Evolutionary conservation across 768 basidiomycete species (phyloP).

Genomic region (Cyathus striatus): DNA sequence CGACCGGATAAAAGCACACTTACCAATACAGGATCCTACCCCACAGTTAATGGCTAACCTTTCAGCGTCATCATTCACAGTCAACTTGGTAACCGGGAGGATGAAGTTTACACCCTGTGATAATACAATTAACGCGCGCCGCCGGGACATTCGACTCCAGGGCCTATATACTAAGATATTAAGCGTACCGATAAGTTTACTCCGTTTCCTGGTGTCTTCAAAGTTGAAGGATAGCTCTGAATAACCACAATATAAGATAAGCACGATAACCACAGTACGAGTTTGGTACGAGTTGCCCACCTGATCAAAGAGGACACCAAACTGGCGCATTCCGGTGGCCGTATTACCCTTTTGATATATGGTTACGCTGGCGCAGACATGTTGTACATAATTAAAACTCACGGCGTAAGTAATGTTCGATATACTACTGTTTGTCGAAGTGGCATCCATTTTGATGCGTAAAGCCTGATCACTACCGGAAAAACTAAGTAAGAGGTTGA

Average conservation of each 20-base stretch:
- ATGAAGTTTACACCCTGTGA: slow-evolving; percentile 45
- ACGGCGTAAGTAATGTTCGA: slow-evolving; percentile 45
- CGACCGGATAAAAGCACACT: no score
- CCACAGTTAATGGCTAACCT: slow-evolving; percentile 56
- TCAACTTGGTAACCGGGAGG: slow-evolving; percentile 31
- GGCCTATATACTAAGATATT: no score
- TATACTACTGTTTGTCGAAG: slow-evolving; percentile 42
- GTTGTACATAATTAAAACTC: slow-evolving; percentile 8
- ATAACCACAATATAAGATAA: background rate
- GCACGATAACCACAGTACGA: background rate
- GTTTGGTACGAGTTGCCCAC: slow-evolving; percentile 14
- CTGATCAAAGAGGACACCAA: slow-evolving; percentile 60
- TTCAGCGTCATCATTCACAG: slow-evolving; percentile 35
- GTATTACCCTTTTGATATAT: slow-evolving; percentile 56
- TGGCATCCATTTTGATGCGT: slow-evolving; percentile 53
- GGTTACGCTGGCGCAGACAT: no score
- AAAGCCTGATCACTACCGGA: slow-evolving; percentile 42
- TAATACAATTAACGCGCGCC: no score
- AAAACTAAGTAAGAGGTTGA: background rate
- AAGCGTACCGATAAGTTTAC: slow-evolving; percentile 49
- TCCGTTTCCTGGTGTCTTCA: slow-evolving; percentile 52
- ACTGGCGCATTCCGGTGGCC: slow-evolving; percentile 39
- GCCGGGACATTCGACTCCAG: no score
- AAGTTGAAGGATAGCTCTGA: slow-evolving; percentile 50
- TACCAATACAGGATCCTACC: slow-evolving; percentile 42